Conservation (phyloP, 2,329 filamentous ascomycete genomes). For the Cytospora schulzeri region DNA sequence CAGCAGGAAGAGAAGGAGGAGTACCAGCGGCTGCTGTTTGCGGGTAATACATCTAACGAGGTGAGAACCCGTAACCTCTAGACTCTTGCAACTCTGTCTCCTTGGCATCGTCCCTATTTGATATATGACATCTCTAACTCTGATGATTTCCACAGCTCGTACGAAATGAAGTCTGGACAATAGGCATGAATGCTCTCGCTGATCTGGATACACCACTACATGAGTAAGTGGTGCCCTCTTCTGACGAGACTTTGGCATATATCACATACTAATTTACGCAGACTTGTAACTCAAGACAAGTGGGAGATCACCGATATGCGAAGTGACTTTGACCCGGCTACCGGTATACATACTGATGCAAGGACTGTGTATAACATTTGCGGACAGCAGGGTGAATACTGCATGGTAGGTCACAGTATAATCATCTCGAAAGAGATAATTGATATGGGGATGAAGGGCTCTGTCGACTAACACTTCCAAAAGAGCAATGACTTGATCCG, state of each 20-base stretch:
- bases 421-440: neutral
- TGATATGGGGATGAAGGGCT: neutral
- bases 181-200: slow-evolving; percentile 8
- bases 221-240: slow-evolving; percentile 6
- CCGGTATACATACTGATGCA: neutral
- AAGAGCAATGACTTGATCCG: slow-evolving; percentile 20
- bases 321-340: neutral
- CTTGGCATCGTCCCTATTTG: neutral
- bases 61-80: neutral
- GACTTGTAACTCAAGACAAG: slow-evolving; percentile 19
- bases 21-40: slow-evolving; percentile 24
- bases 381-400: slow-evolving; percentile 21
- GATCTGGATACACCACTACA: slow-evolving; percentile 22
- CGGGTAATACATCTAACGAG: slow-evolving; percentile 14
- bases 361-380: slow-evolving; percentile 19
- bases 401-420: neutral
- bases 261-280: neutral
- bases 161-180: slow-evolving; percentile 9
- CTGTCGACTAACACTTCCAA: neutral
- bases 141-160: slow-evolving; percentile 1
- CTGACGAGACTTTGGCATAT: neutral
- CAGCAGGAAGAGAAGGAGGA: slow-evolving; percentile 7
- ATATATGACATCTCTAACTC: neutral
- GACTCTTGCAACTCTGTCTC: neutral
- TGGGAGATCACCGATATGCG: slow-evolving; percentile 9